These are phyloP conservation scores for Colletotrichum costaricense DNA, from an alignment of 2,329 filamentous ascomycete genomes.

Conservation along the genomic window DNA sequence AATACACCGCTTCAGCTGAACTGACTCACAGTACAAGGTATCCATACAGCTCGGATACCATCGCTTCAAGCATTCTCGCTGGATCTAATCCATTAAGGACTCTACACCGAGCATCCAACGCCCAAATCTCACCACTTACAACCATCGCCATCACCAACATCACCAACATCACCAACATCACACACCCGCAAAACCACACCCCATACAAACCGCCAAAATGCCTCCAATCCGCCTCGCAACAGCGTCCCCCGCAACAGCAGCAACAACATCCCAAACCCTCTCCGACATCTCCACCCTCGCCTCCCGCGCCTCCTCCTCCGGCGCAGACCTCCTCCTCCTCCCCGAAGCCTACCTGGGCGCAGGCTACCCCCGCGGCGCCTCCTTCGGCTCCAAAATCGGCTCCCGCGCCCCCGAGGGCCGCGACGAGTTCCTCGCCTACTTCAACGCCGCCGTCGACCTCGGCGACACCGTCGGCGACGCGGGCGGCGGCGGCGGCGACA, in stretches of 20 bases:
- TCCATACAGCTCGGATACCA: not conserved
- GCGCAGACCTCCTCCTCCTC: constrained; percentile 80
- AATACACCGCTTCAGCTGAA: not conserved
- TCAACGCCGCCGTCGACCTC: constrained; percentile 81
- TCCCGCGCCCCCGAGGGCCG: constrained; percentile 75
- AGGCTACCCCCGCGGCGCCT: constrained; percentile 86
- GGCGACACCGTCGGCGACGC: constrained; percentile 76
- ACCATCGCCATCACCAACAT: not conserved
- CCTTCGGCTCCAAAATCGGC: constrained; percentile 82
- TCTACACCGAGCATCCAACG: not conserved
- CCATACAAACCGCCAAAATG: constrained; percentile 11
- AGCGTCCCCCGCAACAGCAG: constrained; percentile 63
- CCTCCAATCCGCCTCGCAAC: constrained; percentile 62
- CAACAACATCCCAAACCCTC: constrained; percentile 70
- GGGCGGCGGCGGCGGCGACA: constrained; percentile 74
- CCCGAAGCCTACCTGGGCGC: constrained; percentile 88
- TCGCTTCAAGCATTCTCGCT: not conserved
- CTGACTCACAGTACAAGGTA: not conserved
- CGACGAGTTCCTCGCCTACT: constrained; percentile 86
- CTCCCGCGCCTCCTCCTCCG: constrained; percentile 65
- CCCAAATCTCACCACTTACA: not conserved
- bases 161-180: not conserved
- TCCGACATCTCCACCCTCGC: constrained; percentile 72
- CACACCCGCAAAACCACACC: not conserved
- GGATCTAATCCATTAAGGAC: not conserved